Percentiles rank a stretch among this genome's conserved stretches.
Conservation (phyloP, 2,329 filamentous ascomycete species). For the Corynespora cassiicola region DNA sequence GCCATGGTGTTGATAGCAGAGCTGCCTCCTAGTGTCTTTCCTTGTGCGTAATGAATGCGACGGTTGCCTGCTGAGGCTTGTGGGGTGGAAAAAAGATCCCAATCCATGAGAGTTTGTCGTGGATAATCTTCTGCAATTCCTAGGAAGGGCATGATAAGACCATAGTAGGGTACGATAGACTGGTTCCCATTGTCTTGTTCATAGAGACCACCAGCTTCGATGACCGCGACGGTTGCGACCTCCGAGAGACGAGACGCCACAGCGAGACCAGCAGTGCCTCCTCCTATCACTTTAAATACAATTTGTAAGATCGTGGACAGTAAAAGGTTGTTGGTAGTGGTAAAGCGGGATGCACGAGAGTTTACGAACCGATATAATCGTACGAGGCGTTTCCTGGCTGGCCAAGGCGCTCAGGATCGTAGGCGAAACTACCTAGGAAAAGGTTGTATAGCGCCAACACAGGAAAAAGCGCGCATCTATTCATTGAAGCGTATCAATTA, state of each 20-base stretch:
- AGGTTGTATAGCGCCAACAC: too few relatives aligned
- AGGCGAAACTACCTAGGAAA: neutral
- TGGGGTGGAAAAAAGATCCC: constrained; percentile 30
- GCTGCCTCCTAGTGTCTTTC: constrained; percentile 38
- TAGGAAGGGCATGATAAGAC: constrained; percentile 21
- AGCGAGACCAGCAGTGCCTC: constrained; percentile 35
- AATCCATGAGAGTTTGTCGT: constrained; percentile 31
- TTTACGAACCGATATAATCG: constrained; percentile 14
- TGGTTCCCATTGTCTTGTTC: constrained; percentile 35
- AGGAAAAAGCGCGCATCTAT: too few relatives aligned
- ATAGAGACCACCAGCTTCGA: constrained; percentile 34
- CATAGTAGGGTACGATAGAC: constrained; percentile 29
- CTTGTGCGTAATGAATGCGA: constrained; percentile 39
- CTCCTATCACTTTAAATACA: constrained; percentile 33
- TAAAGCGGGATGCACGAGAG: neutral
- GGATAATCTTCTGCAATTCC: constrained; percentile 23
- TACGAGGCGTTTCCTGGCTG: constrained; percentile 11
- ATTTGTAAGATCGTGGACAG: neutral
- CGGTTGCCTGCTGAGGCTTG: constrained; percentile 23
- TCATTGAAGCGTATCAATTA: too few relatives aligned
- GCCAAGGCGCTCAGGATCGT: constrained; percentile 3
- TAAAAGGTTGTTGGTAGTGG: neutral
- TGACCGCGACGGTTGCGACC: constrained; percentile 24
- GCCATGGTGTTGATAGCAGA: constrained; percentile 33
- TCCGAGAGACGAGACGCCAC: too few relatives aligned